Conservation (phyloP, 169 alveolate species). For the Hepatocystis sp. region DNA sequence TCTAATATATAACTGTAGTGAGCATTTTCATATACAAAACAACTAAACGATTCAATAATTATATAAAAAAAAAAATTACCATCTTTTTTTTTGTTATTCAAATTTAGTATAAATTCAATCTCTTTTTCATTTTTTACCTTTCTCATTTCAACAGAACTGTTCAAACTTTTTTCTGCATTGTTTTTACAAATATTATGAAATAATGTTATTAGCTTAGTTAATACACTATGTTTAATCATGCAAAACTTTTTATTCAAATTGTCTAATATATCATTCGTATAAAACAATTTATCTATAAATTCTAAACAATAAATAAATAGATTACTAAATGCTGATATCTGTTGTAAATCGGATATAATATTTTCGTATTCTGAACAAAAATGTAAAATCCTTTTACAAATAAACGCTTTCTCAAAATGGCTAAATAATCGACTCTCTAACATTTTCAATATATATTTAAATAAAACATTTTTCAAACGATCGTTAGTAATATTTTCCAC, state of each 20-base stretch:
- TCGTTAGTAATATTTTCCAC: too few relatives aligned
- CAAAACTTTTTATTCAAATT: slow-evolving; percentile 20
- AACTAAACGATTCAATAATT: slow-evolving; percentile 53
- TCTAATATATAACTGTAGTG: slow-evolving; percentile 5
- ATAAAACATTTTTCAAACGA: slow-evolving; percentile 24
- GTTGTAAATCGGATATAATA: slow-evolving; percentile 17
- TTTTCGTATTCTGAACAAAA: slow-evolving; percentile 22
- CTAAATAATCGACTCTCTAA: slow-evolving; percentile 8
- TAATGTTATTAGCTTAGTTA: slow-evolving; percentile 9
- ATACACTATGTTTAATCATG: slow-evolving; percentile 32
- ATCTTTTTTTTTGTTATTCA: neutral
- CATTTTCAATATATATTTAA: slow-evolving; percentile 58
- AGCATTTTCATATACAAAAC: slow-evolving; percentile 12
- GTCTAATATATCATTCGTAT: slow-evolving; percentile 42
- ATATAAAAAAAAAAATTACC: slow-evolving; percentile 15
- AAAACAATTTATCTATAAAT: slow-evolving; percentile 45
- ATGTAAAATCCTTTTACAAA: slow-evolving; percentile 43
- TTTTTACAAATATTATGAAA: neutral
- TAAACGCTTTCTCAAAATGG: slow-evolving; percentile 41
- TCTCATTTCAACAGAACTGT: neutral
- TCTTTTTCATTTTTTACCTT: slow-evolving; percentile 1
- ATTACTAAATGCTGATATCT: slow-evolving; percentile 5
- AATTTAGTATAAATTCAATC: slow-evolving; percentile 4
- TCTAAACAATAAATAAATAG: slow-evolving; percentile 36
- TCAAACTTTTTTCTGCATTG: neutral